phyloP scores from a whole-genome alignment of 1,284 basidiomycete species.

The Mycosarcoma maydis region DNA sequence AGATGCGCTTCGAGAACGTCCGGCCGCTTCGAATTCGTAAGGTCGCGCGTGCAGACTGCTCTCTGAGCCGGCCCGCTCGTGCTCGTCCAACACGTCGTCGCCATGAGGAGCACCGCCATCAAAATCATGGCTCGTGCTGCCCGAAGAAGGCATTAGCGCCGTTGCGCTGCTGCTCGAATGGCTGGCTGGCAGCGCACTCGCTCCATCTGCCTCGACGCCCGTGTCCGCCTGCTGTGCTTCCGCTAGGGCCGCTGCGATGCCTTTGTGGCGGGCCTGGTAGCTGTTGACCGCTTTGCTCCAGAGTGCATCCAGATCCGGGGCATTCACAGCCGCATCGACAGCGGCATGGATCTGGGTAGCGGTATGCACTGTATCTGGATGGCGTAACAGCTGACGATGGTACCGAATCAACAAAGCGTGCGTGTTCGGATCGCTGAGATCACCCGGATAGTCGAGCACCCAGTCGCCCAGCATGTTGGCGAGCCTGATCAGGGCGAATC shows the following conservation, averaged over 20 bases:
- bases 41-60: conserved; percentile 26
- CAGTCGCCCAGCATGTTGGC: conserved; percentile 59
- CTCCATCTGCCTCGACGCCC: conserved; percentile 1
- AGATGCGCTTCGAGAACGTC: conserved; percentile 39
- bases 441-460: conserved; percentile 62
- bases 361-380: conserved; percentile 49
- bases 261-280: conserved; percentile 33
- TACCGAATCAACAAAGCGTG: conserved; percentile 44
- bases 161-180: conserved; percentile 17
- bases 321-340: conserved; percentile 40
- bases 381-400: conserved; percentile 43
- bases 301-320: conserved; percentile 53
- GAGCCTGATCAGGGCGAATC: conserved; percentile 55
- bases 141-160: conserved; percentile 10
- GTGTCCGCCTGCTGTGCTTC: conserved; percentile 3
- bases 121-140: conserved; percentile 36
- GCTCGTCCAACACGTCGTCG: conserved; percentile 7
- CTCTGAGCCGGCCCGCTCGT: conserved; percentile 32
- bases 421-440: conserved; percentile 54
- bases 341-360: conserved; percentile 40
- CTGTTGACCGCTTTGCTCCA: conserved; percentile 58
- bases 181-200: conserved; percentile 8
- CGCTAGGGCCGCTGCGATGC: conserved; percentile 5
- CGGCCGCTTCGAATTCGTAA: conserved; percentile 7
- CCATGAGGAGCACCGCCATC: conserved; percentile 8